Percentiles rank a stretch among this genome's conserved stretches.
Conservation (phyloP, 345 rosid genomes). For the Acer yangbiense region DNA sequence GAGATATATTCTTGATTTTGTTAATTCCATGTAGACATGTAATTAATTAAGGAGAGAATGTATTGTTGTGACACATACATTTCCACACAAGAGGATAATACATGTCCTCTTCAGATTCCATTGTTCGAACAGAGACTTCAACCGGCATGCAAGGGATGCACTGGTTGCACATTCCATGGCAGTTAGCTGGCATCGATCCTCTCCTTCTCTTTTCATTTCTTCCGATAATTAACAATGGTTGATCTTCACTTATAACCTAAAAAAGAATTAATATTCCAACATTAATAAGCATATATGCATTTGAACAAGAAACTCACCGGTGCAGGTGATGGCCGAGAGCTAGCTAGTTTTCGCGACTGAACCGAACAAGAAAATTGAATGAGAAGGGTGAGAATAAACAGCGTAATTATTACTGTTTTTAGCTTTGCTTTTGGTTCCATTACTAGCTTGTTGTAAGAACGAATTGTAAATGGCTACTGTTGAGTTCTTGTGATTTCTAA, state of each 20-base stretch:
- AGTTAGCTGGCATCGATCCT: conserved; percentile 21
- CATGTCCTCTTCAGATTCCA: conserved; percentile 15
- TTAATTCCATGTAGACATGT: not conserved
- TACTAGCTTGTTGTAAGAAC: not conserved
- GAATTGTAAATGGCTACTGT: not conserved
- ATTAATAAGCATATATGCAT: not conserved
- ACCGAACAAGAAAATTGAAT: not conserved
- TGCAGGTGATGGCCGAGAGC: conserved; percentile 3
- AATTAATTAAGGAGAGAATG: conserved; percentile 17
- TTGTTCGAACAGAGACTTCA: conserved; percentile 18
- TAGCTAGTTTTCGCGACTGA: not conserved
- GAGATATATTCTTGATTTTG: no score
- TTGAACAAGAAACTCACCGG: not conserved
- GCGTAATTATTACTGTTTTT: not conserved
- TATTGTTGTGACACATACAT: conserved; percentile 10
- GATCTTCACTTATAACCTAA: not conserved
- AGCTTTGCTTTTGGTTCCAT: not conserved
- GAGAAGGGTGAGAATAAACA: not conserved
- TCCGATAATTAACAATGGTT: not conserved
- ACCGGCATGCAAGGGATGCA: conserved; percentile 19
- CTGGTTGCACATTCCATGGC: conserved; percentile 18
- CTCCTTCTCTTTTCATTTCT: not conserved
- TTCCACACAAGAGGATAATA: conserved; percentile 23
- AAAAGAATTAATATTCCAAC: not conserved
- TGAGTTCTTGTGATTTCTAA: not conserved